Base-by-base conservation (phyloP, 345 rosid species). In the Hypericum perforatum region DNA sequence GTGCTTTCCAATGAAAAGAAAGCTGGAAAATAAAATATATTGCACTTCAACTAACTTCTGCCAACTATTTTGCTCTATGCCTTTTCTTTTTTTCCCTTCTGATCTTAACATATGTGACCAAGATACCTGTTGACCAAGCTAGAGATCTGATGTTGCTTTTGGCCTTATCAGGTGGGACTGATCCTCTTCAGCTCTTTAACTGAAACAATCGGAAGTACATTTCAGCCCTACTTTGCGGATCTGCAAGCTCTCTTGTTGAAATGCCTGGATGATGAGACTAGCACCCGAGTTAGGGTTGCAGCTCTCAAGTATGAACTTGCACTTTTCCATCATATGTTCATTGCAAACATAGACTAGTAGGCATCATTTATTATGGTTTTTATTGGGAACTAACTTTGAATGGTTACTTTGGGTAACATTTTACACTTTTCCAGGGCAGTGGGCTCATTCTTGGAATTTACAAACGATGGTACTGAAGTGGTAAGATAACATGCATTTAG, bases 151-250 rank as follows among this genome's bases (percentile, higher is more conserved):
- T 60, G 58, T 58, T 50, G 41, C 32, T 58, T 62, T 61, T 69
- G 51, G 61, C 63, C 60, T 61, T 53, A 58, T 53, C 65, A 94
- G 99, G 99, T 89, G 55, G 91, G 91, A 22, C 73, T 94, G 76
- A 86, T 94, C 65, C 95, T 94, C 62, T 94, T 94, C 78, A 94
- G 99, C 72, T 94, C 97, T 48, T 74, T 94, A 76, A 86, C 97
- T 9, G 99, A 94, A 78, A 94, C 95, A 9, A 82, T 94, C 11
- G 99, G 99, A 68, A 81, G 67, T 63, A 68, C 94, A 39, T 94
- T 94, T 64, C 85, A 74, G 63, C 94, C 97, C 2, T 78, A 94
- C 73, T 84, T 89, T 62, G 64, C 82, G 6, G 95, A 86, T 60
- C 72, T 94, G 68, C 95, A 94, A 69, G 89, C 87, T 68, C 94